Conservation (phyloP, 2,329 filamentous ascomycete species). For the Stachybotrys elegans region DNA sequence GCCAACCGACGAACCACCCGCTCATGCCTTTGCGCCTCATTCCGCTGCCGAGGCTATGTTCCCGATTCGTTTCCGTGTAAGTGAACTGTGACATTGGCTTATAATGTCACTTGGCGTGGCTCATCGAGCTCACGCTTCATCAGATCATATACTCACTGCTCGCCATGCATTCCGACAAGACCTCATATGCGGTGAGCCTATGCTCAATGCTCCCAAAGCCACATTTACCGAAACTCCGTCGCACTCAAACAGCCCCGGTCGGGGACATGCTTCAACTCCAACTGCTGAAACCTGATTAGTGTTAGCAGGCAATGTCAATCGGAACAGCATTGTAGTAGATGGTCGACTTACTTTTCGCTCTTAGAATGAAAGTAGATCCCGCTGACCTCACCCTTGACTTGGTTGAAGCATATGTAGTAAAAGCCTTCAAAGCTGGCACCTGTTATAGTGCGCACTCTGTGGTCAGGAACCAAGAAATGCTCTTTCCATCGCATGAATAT, state of each 20-base stretch:
- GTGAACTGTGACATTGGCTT: too few relatives aligned
- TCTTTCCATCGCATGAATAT: conserved; percentile 99
- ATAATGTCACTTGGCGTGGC: too few relatives aligned
- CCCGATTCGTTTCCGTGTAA: too few relatives aligned
- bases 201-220: too few relatives aligned
- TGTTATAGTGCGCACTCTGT: conserved; percentile 82
- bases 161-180: too few relatives aligned
- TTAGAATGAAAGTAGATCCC: conserved; percentile 98
- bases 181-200: too few relatives aligned
- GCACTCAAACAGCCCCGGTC: conserved; percentile 79
- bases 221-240: conserved; percentile 70
- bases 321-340: not conserved
- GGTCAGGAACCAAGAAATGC: conserved; percentile 93
- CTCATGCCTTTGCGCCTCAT: too few relatives aligned
- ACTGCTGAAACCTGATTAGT: conserved; percentile 72
- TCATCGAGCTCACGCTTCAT: too few relatives aligned
- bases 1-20: too few relatives aligned
- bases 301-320: not conserved
- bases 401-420: conserved; percentile 99
- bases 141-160: too few relatives aligned
- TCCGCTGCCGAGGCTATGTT: too few relatives aligned
- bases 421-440: conserved; percentile 98
- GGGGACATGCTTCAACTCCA: conserved; percentile 83
- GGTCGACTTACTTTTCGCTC: conserved; percentile 78
- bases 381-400: conserved; percentile 76